A percentile compares a stretch with the other conserved stretches of the same genome.
Evolutionary conservation across 495 filamentous ascomycete species (phyloP).

Genomic region (Aspergillus panamensis): DNA sequence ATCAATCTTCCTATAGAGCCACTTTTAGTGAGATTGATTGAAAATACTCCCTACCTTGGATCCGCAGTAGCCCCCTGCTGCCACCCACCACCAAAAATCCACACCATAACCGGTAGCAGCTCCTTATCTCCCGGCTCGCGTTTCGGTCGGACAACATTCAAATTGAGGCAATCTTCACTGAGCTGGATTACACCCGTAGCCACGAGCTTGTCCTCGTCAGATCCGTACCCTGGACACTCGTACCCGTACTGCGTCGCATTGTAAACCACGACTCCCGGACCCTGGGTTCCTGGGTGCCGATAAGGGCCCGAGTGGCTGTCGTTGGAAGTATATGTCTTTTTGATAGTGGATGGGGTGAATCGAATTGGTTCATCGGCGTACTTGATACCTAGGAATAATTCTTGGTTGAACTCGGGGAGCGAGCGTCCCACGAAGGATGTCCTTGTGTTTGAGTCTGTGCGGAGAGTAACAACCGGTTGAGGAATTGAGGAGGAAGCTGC

Average conservation of each 20-base stretch:
- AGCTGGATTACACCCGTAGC: constrained; percentile 24
- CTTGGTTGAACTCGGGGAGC: constrained; percentile 31
- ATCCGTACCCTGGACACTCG: constrained; percentile 38
- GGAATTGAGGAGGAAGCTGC: background rate
- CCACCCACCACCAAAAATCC: constrained; percentile 66
- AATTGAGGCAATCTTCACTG: constrained; percentile 61
- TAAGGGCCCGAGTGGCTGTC: constrained; percentile 26
- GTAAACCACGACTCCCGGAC: constrained; percentile 20
- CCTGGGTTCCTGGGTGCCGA: background rate
- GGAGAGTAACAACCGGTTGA: constrained; percentile 12
- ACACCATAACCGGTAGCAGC: constrained; percentile 59
- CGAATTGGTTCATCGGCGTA: constrained; percentile 32
- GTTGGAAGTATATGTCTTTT: constrained; percentile 22
- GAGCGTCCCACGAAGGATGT: constrained; percentile 30
- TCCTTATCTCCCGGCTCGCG: constrained; percentile 40
- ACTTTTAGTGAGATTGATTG: background rate
- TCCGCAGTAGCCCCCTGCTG: constrained; percentile 36
- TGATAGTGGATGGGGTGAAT: constrained; percentile 30
- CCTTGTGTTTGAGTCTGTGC: constrained; percentile 4
- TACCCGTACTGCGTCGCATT: constrained; percentile 38
- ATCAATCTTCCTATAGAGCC: too few relatives aligned
- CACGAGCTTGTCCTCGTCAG: constrained; percentile 28
- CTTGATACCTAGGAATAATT: constrained; percentile 36
- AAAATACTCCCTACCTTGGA: constrained; percentile 29
- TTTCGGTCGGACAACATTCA: constrained; percentile 59